phyloP scores from a whole-genome alignment of 371 early-diverging fungal species.

The Rhizomucor miehei region DNA sequence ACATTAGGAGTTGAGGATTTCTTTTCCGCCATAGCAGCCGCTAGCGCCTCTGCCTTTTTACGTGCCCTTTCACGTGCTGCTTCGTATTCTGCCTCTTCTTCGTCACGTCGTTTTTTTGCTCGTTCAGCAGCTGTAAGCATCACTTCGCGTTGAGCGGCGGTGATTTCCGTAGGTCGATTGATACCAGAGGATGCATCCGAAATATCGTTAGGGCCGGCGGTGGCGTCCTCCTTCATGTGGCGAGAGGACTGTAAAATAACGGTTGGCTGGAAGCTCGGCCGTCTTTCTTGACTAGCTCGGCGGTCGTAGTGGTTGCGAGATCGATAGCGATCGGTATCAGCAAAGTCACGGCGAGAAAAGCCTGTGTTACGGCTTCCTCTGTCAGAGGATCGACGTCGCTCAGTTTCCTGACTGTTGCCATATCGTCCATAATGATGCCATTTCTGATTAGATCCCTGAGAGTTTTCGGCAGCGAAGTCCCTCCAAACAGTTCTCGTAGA shows the following conservation, averaged over 20 bases:
- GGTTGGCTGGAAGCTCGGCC: constrained; percentile 17
- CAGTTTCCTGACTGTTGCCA: too few species aligned
- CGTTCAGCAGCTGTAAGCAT: constrained; percentile 49
- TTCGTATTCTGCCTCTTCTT: constrained; percentile 43
- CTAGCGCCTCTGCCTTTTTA: constrained; percentile 40
- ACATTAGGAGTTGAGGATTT: too few species aligned
- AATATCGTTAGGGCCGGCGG: too few species aligned
- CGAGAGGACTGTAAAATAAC: too few species aligned
- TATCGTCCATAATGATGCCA: too few species aligned
- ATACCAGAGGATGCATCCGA: not conserved
- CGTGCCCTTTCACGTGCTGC: constrained; percentile 45
- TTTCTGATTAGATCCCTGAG: not conserved
- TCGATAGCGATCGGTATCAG: constrained; percentile 1
- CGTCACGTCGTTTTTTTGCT: constrained; percentile 45
- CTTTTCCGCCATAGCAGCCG: constrained; percentile 8
- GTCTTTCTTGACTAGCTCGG: constrained; percentile 7
- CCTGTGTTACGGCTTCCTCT: too few species aligned
- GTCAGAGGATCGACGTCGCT: too few species aligned
- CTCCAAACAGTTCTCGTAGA: too few species aligned
- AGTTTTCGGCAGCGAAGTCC: too few species aligned
- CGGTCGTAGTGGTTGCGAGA: constrained; percentile 3
- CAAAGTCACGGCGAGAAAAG: not conserved
- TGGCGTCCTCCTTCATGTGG: too few species aligned
- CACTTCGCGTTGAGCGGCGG: constrained; percentile 35
- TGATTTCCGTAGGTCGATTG: constrained; percentile 22